A percentile compares a stretch with the other conserved stretches of the same genome.
These are phyloP conservation scores for Calonectria pteridis DNA, from an alignment of 2,329 filamentous ascomycete species.

Conservation along the genomic window DNA sequence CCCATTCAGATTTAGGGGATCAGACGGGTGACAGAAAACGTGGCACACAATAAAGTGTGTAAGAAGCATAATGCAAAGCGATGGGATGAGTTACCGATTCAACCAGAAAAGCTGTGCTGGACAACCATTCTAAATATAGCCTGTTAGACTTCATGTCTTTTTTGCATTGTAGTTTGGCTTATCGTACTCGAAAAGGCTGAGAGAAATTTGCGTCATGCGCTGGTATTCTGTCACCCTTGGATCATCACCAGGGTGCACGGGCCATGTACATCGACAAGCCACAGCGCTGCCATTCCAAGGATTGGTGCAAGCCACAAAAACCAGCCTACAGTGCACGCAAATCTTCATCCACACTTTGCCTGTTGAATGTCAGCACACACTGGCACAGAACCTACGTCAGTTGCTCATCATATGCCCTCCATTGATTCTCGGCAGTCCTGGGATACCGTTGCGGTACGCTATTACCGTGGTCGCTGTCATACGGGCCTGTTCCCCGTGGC, in stretches of 20 bases:
- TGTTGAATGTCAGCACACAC: background rate
- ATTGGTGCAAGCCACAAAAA: background rate
- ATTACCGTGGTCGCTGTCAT: background rate
- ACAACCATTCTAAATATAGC: background rate
- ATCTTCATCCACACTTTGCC: constrained; percentile 9
- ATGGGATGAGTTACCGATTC: background rate
- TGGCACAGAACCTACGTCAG: constrained; percentile 1
- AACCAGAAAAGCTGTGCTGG: no score
- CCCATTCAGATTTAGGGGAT: background rate
- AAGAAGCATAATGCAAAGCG: background rate
- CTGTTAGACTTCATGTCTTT: background rate
- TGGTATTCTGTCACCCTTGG: background rate
- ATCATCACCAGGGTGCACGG: background rate
- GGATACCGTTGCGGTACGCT: background rate
- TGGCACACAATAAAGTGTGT: background rate
- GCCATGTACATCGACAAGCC: background rate
- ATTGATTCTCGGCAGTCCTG: background rate
- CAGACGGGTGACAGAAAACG: background rate
- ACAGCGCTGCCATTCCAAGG: background rate
- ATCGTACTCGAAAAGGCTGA: background rate
- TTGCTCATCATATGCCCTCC: background rate
- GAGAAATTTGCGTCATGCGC: constrained; percentile 10
- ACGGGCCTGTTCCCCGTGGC: background rate
- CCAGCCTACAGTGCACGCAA: constrained; percentile 5
- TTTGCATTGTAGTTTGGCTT: background rate